These are phyloP conservation scores for Lipomyces kockii DNA, from an alignment of 805 yeast genomes.

Conservation along the genomic window DNA sequence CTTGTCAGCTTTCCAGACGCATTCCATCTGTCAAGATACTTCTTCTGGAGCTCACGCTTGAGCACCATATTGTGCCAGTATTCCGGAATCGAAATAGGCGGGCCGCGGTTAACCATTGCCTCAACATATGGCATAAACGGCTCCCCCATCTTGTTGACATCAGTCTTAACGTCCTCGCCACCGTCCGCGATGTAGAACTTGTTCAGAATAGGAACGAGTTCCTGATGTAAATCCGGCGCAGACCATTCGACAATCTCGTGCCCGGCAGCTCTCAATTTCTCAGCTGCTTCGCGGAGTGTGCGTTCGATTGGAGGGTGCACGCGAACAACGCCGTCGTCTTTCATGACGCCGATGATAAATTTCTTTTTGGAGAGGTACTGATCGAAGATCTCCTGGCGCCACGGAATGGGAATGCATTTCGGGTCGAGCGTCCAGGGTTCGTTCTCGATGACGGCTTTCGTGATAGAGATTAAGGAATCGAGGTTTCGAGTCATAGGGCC, in stretches of 20 bases:
- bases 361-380: constrained; percentile 39
- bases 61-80: constrained; percentile 41
- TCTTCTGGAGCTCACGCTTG: constrained; percentile 47
- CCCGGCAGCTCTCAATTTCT: constrained; percentile 61
- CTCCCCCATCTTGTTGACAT: constrained; percentile 51
- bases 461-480: constrained; percentile 50
- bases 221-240: constrained; percentile 46
- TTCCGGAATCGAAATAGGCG: constrained; percentile 47
- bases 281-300: constrained; percentile 57
- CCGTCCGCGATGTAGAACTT: constrained; percentile 55
- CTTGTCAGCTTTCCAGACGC: constrained; percentile 46
- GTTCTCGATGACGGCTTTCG: constrained; percentile 48
- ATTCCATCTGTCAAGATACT: constrained; percentile 52
- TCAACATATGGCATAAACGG: constrained; percentile 50
- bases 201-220: constrained; percentile 46
- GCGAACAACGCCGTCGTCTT: constrained; percentile 52
- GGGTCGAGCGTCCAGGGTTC: constrained; percentile 59
- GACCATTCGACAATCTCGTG: constrained; percentile 59
- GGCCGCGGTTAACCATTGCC: constrained; percentile 46
- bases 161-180: constrained; percentile 44
- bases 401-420: constrained; percentile 56
- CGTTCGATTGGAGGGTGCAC: constrained; percentile 64
- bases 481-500: constrained; percentile 55
- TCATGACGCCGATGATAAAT: constrained; percentile 54
- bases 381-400: constrained; percentile 47